Evolutionary conservation across 768 basidiomycete genomes (phyloP).

Genomic region (Lyophyllum atratum): DNA sequence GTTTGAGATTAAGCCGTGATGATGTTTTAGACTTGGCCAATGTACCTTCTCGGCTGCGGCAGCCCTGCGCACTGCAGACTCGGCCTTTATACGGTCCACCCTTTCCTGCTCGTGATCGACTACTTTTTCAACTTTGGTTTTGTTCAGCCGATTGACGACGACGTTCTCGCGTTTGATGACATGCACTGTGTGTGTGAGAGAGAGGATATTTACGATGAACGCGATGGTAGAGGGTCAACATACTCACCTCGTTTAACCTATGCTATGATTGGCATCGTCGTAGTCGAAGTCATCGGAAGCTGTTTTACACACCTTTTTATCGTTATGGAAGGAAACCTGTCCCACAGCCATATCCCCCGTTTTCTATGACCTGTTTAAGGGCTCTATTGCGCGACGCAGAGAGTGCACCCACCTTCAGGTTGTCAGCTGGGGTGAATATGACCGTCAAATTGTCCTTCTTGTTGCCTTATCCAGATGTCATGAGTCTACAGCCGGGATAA

Average conservation of each 20-base stretch:
- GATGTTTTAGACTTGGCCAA: neutral
- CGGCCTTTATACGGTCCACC: constrained; percentile 78
- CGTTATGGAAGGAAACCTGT: constrained; percentile 91
- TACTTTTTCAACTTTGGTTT: constrained; percentile 82
- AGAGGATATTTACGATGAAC: neutral
- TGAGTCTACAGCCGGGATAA: neutral
- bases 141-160: constrained; percentile 91
- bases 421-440: constrained; percentile 92
- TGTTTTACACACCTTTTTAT: constrained; percentile 64
- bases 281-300: neutral
- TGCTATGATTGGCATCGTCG: neutral
- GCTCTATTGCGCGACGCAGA: neutral
- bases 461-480: constrained; percentile 64
- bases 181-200: constrained; percentile 60
- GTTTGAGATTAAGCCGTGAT: neutral
- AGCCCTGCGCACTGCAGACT: constrained; percentile 62
- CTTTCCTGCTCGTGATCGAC: constrained; percentile 93
- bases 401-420: constrained; percentile 71
- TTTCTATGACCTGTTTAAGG: constrained; percentile 58
- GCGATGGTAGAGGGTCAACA: neutral
- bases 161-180: constrained; percentile 80
- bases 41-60: constrained; percentile 69
- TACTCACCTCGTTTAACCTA: constrained; percentile 78
- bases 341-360: constrained; percentile 97
- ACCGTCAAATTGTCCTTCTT: constrained; percentile 93